Percentiles rank a stretch among this genome's conserved stretches.
Conservation (phyloP, 176 grass and related monocot species). For the Musa itinerans region DNA sequence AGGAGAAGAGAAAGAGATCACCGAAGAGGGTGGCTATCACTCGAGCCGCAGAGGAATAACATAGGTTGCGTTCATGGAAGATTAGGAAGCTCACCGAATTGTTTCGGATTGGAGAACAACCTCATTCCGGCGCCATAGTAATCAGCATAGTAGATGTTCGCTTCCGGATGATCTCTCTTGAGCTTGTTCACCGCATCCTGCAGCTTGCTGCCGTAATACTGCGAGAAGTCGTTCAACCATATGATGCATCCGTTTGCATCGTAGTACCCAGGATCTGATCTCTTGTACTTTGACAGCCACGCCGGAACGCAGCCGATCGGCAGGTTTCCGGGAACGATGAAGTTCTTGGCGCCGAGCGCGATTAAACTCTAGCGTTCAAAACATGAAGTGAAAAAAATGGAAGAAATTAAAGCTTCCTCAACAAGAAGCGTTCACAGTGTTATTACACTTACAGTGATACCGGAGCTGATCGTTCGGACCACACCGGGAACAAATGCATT, state of each 20-base stretch:
- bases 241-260: conserved; percentile 15
- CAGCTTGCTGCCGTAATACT: background rate
- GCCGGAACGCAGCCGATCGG: conserved; percentile 23
- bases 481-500: background rate
- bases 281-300: conserved; percentile 12
- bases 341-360: background rate
- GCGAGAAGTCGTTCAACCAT: conserved; percentile 30
- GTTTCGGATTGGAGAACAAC: conserved; percentile 42
- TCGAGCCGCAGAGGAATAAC: no score
- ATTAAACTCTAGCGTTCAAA: background rate
- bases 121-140: conserved; percentile 29
- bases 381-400: no score
- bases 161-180: background rate
- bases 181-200: background rate
- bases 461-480: background rate
- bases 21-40: no score
- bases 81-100: conserved; percentile 40
- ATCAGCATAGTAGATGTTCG: conserved; percentile 14
- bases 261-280: conserved; percentile 2
- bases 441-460: background rate
- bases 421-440: no score
- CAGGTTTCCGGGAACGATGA: conserved; percentile 20
- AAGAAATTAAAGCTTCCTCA: no score
- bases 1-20: no score
- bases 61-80: background rate